phyloP scores from a whole-genome alignment of 2,329 filamentous ascomycete genomes.

The Fusarium veterinarium region DNA sequence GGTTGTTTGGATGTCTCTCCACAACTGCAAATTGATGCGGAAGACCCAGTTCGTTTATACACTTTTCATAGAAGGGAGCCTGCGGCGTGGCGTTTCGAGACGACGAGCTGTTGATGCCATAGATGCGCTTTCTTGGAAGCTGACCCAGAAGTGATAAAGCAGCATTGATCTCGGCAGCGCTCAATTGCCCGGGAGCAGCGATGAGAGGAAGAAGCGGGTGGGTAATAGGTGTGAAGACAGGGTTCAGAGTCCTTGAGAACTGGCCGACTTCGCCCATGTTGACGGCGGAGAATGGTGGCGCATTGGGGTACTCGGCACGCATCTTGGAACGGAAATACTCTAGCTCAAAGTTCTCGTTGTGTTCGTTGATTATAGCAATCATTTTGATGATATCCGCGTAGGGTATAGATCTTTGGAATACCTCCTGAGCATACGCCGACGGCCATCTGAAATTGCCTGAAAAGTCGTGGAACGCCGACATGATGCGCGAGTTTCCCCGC shows the following conservation, averaged over 20 bases:
- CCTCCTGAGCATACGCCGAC: slow-evolving; percentile 74
- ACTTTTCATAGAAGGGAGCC: slow-evolving; percentile 87
- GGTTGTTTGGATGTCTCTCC: slow-evolving; percentile 74
- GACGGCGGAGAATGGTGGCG: slow-evolving; percentile 81
- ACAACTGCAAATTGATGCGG: slow-evolving; percentile 83
- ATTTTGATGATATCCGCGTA: slow-evolving; percentile 92
- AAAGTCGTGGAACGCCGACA: slow-evolving; percentile 93
- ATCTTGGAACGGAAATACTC: slow-evolving; percentile 88
- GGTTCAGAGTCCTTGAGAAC: slow-evolving; percentile 84
- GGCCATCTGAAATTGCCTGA: slow-evolving; percentile 88
- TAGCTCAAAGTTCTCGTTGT: slow-evolving; percentile 89
- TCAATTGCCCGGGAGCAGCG: slow-evolving; percentile 86
- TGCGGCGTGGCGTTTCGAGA: slow-evolving; percentile 74
- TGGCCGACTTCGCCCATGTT: slow-evolving; percentile 92
- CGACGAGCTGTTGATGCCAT: slow-evolving; percentile 79
- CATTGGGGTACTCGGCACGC: slow-evolving; percentile 73
- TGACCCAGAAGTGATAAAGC: slow-evolving; percentile 83
- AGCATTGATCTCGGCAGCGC: slow-evolving; percentile 85
- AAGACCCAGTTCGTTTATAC: slow-evolving; percentile 85
- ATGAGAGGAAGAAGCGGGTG: slow-evolving; percentile 86
- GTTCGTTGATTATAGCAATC: slow-evolving; percentile 84
- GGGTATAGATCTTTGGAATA: slow-evolving; percentile 77
- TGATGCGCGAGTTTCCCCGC: slow-evolving; percentile 83
- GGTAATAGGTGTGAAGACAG: slow-evolving; percentile 88
- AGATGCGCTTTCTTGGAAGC: slow-evolving; percentile 81